A percentile compares a stretch with the other conserved stretches of the same genome.
phyloP scores from a whole-genome alignment of 2,329 filamentous ascomycete genomes.

The Stagonosporopsis cucurbitacearum region DNA sequence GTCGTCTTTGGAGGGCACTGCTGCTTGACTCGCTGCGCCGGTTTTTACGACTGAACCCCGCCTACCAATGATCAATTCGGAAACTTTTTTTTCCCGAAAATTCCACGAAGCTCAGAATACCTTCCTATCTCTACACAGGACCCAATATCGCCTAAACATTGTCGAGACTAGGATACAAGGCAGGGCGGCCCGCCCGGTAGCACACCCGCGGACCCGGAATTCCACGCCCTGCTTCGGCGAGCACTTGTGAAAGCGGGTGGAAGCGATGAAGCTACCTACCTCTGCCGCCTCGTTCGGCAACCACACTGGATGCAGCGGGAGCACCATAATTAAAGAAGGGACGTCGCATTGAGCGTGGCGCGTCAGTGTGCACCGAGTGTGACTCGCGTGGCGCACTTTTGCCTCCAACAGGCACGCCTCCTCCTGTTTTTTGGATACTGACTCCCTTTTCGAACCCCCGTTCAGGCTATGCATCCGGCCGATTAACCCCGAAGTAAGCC shows the following conservation, averaged over 20 bases:
- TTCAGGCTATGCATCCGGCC: slow-evolving; percentile 6
- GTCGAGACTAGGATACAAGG: too few relatives aligned
- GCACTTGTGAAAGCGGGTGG: background rate
- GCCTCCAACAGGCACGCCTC: background rate
- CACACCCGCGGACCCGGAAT: background rate
- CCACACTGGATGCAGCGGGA: background rate
- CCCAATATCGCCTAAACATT: too few relatives aligned
- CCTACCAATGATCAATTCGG: background rate
- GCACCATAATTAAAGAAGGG: background rate
- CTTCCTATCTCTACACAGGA: too few relatives aligned
- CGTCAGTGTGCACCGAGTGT: background rate
- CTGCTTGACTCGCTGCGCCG: background rate
- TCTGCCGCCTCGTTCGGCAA: background rate
- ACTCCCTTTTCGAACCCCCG: background rate
- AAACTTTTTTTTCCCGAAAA: too few relatives aligned
- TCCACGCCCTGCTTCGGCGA: background rate
- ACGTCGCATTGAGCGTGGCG: background rate
- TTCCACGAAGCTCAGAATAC: background rate
- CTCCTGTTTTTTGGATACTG: background rate
- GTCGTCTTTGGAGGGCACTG: too few relatives aligned
- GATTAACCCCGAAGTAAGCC: slow-evolving; percentile 5
- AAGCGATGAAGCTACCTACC: background rate
- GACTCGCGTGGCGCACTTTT: background rate
- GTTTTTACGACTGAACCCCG: background rate
- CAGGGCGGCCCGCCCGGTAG: too few relatives aligned